Conservation (phyloP, 495 filamentous ascomycete genomes). For the Hypoxylon perforatum region DNA sequence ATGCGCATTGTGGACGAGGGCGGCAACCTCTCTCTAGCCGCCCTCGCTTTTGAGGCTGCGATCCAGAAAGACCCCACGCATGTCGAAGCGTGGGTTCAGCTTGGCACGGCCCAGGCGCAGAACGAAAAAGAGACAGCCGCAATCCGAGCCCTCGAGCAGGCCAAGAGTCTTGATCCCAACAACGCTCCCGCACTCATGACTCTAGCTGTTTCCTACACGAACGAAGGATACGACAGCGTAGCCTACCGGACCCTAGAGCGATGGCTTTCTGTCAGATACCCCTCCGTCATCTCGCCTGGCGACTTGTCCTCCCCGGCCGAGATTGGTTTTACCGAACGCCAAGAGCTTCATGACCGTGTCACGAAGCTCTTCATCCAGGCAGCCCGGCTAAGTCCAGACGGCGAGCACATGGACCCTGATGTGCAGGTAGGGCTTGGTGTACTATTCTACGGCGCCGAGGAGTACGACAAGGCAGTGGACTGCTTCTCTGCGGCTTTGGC, state of each 20-base stretch:
- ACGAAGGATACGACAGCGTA: slow-evolving; percentile 96
- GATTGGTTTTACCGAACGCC: slow-evolving; percentile 91
- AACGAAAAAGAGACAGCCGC: slow-evolving; percentile 98
- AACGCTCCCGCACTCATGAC: slow-evolving; percentile 94
- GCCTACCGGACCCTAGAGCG: slow-evolving; percentile 97
- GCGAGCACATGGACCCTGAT: slow-evolving; percentile 92
- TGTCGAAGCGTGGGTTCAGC: slow-evolving; percentile 89
- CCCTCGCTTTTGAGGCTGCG: slow-evolving; percentile 96
- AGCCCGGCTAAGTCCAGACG: slow-evolving; percentile 88
- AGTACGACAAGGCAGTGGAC: slow-evolving; percentile 98
- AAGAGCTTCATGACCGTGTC: slow-evolving; percentile 88
- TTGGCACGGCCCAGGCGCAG: slow-evolving; percentile 92
- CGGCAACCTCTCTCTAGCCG: slow-evolving; percentile 92
- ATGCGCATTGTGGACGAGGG: slow-evolving; percentile 89
- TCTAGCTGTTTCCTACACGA: slow-evolving; percentile 96
- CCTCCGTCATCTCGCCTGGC: slow-evolving; percentile 73
- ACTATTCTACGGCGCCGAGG: slow-evolving; percentile 96
- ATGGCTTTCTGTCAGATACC: slow-evolving; percentile 95
- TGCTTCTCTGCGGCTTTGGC: slow-evolving; percentile 93
- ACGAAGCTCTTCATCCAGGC: slow-evolving; percentile 91
- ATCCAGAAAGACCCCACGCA: slow-evolving; percentile 89
- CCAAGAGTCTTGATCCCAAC: slow-evolving; percentile 83
- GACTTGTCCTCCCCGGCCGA: slow-evolving; percentile 77
- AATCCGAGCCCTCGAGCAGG: slow-evolving; percentile 96
- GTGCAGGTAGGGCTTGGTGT: slow-evolving; percentile 98